phyloP scores from a whole-genome alignment of 495 filamentous ascomycete genomes.

The Zalerion maritima region DNA sequence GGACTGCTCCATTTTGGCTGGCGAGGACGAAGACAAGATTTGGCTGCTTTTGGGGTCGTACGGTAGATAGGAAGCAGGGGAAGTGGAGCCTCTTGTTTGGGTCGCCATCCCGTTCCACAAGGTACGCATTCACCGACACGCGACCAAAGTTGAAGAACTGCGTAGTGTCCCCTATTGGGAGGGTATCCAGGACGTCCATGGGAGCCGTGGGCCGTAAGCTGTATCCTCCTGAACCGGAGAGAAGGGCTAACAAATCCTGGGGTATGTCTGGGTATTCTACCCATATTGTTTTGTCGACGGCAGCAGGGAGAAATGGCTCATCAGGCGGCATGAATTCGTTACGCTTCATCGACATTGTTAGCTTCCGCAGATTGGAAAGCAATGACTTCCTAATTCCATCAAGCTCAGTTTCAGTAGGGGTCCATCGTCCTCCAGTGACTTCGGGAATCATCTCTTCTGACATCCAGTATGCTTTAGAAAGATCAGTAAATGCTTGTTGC shows the following conservation, averaged over 20 bases:
- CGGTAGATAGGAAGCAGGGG: conserved; percentile 56
- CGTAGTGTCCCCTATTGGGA: conserved; percentile 58
- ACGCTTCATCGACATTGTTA: conserved; percentile 68
- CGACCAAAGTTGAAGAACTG: conserved; percentile 59
- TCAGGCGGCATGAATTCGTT: conserved; percentile 59
- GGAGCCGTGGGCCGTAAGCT: conserved; percentile 15
- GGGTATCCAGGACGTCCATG: conserved; percentile 43
- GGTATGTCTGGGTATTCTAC: conserved; percentile 54
- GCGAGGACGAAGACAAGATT: conserved; percentile 53
- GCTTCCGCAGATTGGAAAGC: conserved; percentile 47
- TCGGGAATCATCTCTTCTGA: conserved; percentile 49
- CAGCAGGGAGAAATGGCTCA: conserved; percentile 46
- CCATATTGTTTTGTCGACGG: conserved; percentile 62
- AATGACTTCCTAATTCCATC: conserved; percentile 40
- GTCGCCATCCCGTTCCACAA: conserved; percentile 53
- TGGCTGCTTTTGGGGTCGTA: conserved; percentile 51
- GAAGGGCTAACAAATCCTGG: conserved; percentile 47
- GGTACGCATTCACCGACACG: conserved; percentile 51
- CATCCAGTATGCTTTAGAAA: conserved; percentile 77
- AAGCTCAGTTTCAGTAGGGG: conserved; percentile 22
- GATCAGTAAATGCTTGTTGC: conserved; percentile 60
- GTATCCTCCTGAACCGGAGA: conserved; percentile 43
- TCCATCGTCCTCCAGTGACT: conserved; percentile 19
- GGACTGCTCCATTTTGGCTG: conserved; percentile 62
- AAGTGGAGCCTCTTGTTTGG: conserved; percentile 49